These are phyloP conservation scores for Onygena corvina DNA, from an alignment of 2,329 filamentous ascomycete genomes.

Conservation along the genomic window DNA sequence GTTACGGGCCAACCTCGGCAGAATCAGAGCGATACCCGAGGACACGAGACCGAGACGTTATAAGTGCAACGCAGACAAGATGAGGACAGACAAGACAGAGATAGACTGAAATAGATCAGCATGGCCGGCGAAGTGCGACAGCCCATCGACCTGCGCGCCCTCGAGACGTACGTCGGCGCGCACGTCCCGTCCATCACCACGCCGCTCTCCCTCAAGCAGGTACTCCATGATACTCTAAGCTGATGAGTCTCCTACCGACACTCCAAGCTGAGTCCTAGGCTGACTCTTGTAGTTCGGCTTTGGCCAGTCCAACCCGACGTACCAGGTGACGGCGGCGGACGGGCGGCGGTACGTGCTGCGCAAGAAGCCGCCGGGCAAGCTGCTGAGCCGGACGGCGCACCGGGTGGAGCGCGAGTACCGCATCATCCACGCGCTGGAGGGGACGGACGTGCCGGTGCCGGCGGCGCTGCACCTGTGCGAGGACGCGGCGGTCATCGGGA, in stretches of 20 bases:
- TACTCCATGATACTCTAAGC: conserved; percentile 31
- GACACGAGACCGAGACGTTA: too few species aligned
- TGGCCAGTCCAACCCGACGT: conserved; percentile 94
- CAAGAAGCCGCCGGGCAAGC: conserved; percentile 93
- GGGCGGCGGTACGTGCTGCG: conserved; percentile 72
- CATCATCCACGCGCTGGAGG: conserved; percentile 70
- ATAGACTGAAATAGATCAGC: too few species aligned
- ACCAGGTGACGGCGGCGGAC: conserved; percentile 66
- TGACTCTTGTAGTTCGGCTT: conserved; percentile 68
- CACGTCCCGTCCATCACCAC: conserved; percentile 74
- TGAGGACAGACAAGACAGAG: too few species aligned
- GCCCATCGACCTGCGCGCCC: conserved; percentile 67
- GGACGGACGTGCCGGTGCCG: conserved; percentile 75
- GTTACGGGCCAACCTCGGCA: too few species aligned
- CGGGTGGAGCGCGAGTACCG: conserved; percentile 92
- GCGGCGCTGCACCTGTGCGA: conserved; percentile 75
- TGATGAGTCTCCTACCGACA: not conserved
- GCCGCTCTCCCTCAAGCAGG: conserved; percentile 82
- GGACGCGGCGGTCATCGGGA: conserved; percentile 67
- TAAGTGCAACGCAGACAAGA: too few species aligned
- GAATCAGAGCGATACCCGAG: too few species aligned
- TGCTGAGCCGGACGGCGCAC: conserved; percentile 87
- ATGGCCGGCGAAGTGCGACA: conserved; percentile 87
- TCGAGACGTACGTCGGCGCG: conserved; percentile 64
- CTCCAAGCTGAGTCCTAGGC: not conserved